Evolutionary conservation across 2,329 filamentous ascomycete genomes (phyloP), one percentile per base, ranked within the genome.

Genomic region (Cercospora citrullina): DNA sequence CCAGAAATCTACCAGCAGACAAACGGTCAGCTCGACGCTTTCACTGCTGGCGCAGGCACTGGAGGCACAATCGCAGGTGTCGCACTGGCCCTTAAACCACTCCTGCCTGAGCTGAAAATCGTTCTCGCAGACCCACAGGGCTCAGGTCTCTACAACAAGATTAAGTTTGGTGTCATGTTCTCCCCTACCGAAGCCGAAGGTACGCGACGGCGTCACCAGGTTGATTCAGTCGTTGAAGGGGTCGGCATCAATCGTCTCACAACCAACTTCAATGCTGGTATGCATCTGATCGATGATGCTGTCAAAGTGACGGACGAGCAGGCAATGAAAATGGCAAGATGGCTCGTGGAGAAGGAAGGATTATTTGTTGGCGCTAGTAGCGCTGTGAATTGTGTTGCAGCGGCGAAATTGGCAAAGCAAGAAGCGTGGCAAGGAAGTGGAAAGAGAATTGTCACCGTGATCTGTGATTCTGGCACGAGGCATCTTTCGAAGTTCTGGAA

Each of bases 221-320:
- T 99, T 63, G 96, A 99, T 82, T 94, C 91, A 4, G 92, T 99
- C 71, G 93, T 99, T 30, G 96, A 99, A 81, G 95, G 95, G 1
- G 92, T 99, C 71, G 95, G 95, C 1, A 91, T 98, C 79, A 99
- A 97, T 78, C 89, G 95, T 2, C 85, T 97, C n/a, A 99, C 95
- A 1, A 87, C 89, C 63, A 99, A 98, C 79, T 95, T 99, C 72
- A 92, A 97, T 77, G 90, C 89, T 30, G 95, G 94, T 0, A 85
- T 92, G 72, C 90, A 94, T 75, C 81, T 97, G 65, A 87, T 99
- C 63, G 93, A 97, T 78, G 93, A 97, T 80, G 94, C 95, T 2
- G 89, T 98, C 42, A 87, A 90, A 68, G 93, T 99, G 14, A 92
- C 88, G 2, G 96, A 99, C 79, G 87, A 89, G 60, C 94, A 99